Base-by-base conservation (phyloP, 2,329 filamentous ascomycete species). In the Epicoccum sorghinum region DNA sequence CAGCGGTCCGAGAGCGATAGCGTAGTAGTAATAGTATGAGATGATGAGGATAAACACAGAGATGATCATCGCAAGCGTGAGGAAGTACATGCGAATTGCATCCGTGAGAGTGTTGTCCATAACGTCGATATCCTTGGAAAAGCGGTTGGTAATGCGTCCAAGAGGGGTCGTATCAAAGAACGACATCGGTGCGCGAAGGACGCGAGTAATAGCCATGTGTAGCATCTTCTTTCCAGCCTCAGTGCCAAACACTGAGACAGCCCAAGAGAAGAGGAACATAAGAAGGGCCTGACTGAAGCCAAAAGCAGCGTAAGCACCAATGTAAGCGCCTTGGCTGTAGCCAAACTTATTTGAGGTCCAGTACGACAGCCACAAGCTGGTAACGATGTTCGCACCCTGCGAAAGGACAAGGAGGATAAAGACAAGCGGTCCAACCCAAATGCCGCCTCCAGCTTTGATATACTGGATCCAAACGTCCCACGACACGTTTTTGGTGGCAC, bases 91-190 rank as follows among this genome's bases (percentile, higher is more conserved):
- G 61, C 93, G 86, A 76, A 97, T 91, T 3, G 91, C 89, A 66
- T 97, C 93, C 0, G 89, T 89, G 38, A 97, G 78, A 53, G 87
- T 91, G 73, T 96, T 96, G 77, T 98, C 95, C 91, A 98, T 96
- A 52, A 95, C 91, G 68, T 97, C 91, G 36, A 98, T 90, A 68
- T 99, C 95, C 64, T 93, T 89, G 29, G 91, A 96, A 77, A 98
- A 98, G 13, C 95, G 90, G 73, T 98, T 98, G 22, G 92, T 96
- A 72, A 98, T 97, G 33, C 93, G 89, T 18, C 95, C 95, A 1
- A 98, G 83, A 0, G 95, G 95, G 0, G 95, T 98, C 0, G 95
- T 98, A 67, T 99, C 95, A 77, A 98, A 98, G 78, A 98, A 98
- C 4, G 90, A 89, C 91, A 89, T 88, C 1, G 86, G 86, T 3